phyloP scores from a whole-genome alignment of 192 early-diverging fungal species.

The Jimgerdemannia flammicorona region DNA sequence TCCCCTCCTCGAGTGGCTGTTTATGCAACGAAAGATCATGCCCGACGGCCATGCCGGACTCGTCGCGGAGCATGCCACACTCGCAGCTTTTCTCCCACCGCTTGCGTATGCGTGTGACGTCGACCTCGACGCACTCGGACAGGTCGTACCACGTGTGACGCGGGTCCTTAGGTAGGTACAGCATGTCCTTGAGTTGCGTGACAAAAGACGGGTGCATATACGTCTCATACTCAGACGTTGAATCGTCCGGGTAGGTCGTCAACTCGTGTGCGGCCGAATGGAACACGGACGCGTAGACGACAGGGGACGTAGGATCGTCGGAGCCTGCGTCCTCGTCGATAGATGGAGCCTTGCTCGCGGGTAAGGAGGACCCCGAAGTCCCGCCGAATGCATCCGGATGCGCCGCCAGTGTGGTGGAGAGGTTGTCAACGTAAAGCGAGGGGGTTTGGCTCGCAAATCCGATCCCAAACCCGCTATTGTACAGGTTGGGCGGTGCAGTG shows the following conservation, averaged over 20 bases:
- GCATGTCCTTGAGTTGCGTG: conserved; percentile 31
- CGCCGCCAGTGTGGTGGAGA: background rate
- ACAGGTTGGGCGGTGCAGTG: background rate
- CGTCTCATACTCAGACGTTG: conserved; percentile 34
- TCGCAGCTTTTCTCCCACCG: background rate
- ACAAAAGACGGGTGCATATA: conserved; percentile 41
- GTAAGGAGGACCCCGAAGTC: conserved; percentile 12
- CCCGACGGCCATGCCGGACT: background rate
- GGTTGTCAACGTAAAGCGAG: background rate
- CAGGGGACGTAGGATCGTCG: background rate
- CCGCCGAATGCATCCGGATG: background rate
- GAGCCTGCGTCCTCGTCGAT: background rate
- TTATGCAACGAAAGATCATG: conserved; percentile 13
- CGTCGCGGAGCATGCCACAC: background rate
- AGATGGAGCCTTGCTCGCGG: conserved; percentile 16
- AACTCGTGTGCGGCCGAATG: conserved; percentile 10
- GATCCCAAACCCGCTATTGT: no score
- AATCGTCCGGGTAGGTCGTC: conserved; percentile 19
- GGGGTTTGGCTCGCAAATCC: no score
- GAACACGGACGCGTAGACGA: conserved; percentile 21
- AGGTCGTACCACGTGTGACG: conserved; percentile 30
- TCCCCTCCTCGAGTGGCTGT: background rate
- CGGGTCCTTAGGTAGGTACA: conserved; percentile 39
- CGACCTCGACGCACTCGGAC: conserved; percentile 33
- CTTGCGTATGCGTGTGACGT: conserved; percentile 12